A percentile compares a stretch with the other conserved stretches of the same genome.
Conservation (phyloP, 345 rosid genomes). For the Clarkia xantiana region DNA sequence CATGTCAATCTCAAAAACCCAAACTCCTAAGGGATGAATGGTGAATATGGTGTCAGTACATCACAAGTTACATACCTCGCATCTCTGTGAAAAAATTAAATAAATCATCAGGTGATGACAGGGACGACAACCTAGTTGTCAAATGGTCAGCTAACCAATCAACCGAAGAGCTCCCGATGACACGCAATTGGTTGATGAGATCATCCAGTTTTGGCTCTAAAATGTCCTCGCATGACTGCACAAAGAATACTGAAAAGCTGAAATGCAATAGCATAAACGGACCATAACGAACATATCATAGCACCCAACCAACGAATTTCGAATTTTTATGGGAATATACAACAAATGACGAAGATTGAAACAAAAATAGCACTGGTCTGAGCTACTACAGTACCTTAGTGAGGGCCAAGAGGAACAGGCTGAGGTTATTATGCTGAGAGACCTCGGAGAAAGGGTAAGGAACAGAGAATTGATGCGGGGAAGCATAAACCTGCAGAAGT, state of each 20-base stretch:
- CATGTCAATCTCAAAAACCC: too few relatives aligned
- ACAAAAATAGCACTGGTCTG: too few relatives aligned
- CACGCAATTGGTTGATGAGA: slow-evolving; percentile 55
- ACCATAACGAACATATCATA: too few relatives aligned
- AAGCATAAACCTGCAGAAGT: slow-evolving; percentile 64
- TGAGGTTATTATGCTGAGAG: slow-evolving; percentile 87
- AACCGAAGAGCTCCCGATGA: slow-evolving; percentile 40
- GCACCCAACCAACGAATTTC: too few relatives aligned
- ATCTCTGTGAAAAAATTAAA: slow-evolving; percentile 64
- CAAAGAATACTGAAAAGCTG: background rate
- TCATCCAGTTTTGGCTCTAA: slow-evolving; percentile 72
- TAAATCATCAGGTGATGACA: slow-evolving; percentile 68
- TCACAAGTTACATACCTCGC: slow-evolving; percentile 37
- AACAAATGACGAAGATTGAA: too few relatives aligned
- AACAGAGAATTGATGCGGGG: slow-evolving; percentile 43
- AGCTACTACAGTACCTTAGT: background rate
- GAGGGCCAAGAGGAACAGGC: slow-evolving; percentile 60
- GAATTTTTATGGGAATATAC: too few relatives aligned
- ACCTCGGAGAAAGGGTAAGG: slow-evolving; percentile 73
- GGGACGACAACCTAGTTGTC: slow-evolving; percentile 41
- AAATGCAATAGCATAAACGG: too few relatives aligned
- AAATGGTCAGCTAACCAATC: slow-evolving; percentile 63
- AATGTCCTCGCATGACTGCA: slow-evolving; percentile 71
- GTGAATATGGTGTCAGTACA: too few relatives aligned
- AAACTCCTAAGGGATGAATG: too few relatives aligned